A percentile compares a stretch with the other conserved stretches of the same genome.
Conservation (phyloP, 2,329 filamentous ascomycete genomes). For the Aspergillus puulaauensis region DNA sequence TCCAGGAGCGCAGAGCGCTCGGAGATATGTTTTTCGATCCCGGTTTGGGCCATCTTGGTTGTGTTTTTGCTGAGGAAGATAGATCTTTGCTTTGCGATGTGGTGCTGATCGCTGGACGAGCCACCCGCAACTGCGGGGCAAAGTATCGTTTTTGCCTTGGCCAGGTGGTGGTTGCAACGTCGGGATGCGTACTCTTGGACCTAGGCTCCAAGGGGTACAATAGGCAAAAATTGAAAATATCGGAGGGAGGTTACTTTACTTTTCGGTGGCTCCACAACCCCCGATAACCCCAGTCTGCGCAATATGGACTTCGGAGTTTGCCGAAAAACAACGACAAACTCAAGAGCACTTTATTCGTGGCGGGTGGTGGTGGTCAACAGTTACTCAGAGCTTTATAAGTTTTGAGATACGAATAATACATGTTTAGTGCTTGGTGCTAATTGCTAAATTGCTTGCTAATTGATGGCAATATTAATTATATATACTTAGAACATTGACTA, state of each 20-base stretch:
- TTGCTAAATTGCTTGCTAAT: background rate
- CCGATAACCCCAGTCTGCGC: background rate
- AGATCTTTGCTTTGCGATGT: too few species aligned
- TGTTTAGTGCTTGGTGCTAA: too few species aligned
- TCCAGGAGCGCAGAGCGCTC: constrained; percentile 6
- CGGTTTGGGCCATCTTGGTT: background rate
- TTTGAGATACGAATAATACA: too few species aligned
- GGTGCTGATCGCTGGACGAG: too few species aligned
- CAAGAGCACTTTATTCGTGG: background rate
- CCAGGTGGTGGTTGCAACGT: background rate
- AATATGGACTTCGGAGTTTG: background rate
- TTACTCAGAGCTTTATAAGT: too few species aligned
- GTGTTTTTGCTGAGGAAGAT: background rate
- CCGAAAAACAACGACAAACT: background rate
- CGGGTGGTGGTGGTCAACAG: background rate
- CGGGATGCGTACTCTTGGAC: background rate
- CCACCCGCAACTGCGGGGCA: too few species aligned
- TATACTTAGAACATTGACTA: background rate
- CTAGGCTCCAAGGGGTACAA: background rate
- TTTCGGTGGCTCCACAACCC: background rate
- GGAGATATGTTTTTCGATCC: constrained; percentile 1
- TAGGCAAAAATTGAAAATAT: background rate
- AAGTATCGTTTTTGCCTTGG: background rate
- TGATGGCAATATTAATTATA: background rate
- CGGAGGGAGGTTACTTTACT: background rate